Percentiles rank a stretch among this genome's conserved stretches.
Evolutionary conservation across 2,329 filamentous ascomycete genomes (phyloP).

Genomic region (Aspergillus versicolor): DNA sequence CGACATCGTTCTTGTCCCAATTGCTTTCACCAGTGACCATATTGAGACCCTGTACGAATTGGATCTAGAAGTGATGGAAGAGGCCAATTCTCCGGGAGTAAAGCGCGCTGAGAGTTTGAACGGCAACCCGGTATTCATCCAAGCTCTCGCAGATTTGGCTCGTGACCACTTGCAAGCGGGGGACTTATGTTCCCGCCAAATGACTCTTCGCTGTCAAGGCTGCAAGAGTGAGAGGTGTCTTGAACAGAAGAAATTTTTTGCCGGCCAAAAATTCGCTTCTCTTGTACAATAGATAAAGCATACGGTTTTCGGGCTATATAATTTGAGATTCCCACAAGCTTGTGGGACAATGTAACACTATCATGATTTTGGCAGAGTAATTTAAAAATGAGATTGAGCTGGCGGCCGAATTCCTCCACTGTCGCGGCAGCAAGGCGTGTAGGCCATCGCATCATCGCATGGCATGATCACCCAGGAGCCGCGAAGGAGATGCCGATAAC

Average conservation of each 20-base stretch:
- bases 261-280: conserved; percentile 37
- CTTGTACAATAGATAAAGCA: conserved; percentile 35
- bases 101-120: conserved; percentile 93
- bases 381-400: not conserved
- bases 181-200: conserved; percentile 73
- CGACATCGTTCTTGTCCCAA: conserved; percentile 86
- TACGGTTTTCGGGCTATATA: not conserved
- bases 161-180: conserved; percentile 73
- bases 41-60: conserved; percentile 96
- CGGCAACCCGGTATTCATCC: conserved; percentile 84
- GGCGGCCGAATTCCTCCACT: not conserved
- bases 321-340: not conserved
- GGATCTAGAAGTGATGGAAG: conserved; percentile 91
- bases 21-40: conserved; percentile 98
- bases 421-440: no score
- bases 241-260: conserved; percentile 68
- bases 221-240: conserved; percentile 87
- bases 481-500: not conserved
- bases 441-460: not conserved
- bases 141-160: conserved; percentile 83
- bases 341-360: not conserved
- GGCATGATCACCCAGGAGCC: not conserved
- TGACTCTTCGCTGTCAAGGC: conserved; percentile 87
- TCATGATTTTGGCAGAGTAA: not conserved
- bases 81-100: conserved; percentile 71